Evolutionary conservation across 441 rosid species (phyloP).

Genomic region (Geranium incanum): DNA sequence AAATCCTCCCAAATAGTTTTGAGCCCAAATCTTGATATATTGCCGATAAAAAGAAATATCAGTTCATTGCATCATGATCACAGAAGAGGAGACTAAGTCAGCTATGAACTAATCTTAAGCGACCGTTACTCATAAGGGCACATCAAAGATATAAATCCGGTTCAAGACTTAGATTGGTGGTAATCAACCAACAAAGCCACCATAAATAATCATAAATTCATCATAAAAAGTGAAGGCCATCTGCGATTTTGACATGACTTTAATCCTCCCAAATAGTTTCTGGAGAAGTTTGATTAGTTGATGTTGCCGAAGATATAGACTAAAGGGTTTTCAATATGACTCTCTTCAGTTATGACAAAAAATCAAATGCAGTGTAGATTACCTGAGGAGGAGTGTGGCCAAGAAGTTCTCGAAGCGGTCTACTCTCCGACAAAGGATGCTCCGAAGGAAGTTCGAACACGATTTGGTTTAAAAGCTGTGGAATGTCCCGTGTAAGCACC

Average conservation of each 20-base stretch:
- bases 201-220: too few species aligned
- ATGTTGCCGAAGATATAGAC: constrained; percentile 6
- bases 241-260: background rate
- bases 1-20: constrained; percentile 6
- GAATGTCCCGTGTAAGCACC: constrained; percentile 9
- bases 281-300: background rate
- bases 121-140: too few species aligned
- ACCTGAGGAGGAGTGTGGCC: constrained; percentile 81
- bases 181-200: too few species aligned
- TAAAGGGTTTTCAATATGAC: background rate
- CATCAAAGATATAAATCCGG: too few species aligned
- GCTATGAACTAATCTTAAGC: too few species aligned
- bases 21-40: too few species aligned
- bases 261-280: constrained; percentile 6
- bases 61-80: too few species aligned
- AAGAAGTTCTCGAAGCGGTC: constrained; percentile 57
- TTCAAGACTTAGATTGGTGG: too few species aligned
- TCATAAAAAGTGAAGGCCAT: background rate
- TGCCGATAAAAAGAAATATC: too few species aligned
- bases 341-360: background rate
- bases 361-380: constrained; percentile 3
- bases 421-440: constrained; percentile 65
- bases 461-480: constrained; percentile 62
- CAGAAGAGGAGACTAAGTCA: too few species aligned
- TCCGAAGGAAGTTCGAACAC: constrained; percentile 68